These are phyloP conservation scores for Sechiopsis laciniata DNA, from an alignment of 306 rosid genomes.

Conservation along the genomic window DNA sequence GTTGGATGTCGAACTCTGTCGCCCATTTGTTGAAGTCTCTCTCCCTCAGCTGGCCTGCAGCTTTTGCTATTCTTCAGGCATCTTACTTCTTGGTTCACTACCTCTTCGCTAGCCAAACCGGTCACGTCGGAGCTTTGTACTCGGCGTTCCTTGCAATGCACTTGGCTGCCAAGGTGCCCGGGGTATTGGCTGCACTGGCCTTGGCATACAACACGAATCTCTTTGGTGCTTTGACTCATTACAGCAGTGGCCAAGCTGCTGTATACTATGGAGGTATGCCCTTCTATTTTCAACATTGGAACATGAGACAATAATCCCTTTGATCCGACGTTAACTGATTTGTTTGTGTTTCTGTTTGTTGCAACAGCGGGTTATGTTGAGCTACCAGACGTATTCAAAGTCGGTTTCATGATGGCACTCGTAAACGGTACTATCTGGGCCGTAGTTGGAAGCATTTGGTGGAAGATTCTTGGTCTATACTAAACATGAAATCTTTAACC, in stretches of 20 bases:
- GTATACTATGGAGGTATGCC: slow-evolving; percentile 91
- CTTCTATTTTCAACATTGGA: background rate
- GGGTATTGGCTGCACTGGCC: slow-evolving; percentile 65
- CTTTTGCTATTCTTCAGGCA: slow-evolving; percentile 74
- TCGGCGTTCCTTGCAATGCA: slow-evolving; percentile 94
- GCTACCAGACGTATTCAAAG: slow-evolving; percentile 70
- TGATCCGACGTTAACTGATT: background rate
- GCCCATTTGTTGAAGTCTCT: slow-evolving; percentile 49
- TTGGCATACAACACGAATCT: slow-evolving; percentile 84
- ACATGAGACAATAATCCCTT: background rate
- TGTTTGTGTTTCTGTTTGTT: slow-evolving; percentile 1
- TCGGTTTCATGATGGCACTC: slow-evolving; percentile 66
- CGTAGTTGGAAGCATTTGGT: slow-evolving; percentile 71
- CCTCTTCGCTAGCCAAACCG: slow-evolving; percentile 96
- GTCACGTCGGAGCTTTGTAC: slow-evolving; percentile 88
- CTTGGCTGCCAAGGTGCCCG: slow-evolving; percentile 89
- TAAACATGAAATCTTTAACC: slow-evolving; percentile 29
- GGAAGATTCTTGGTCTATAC: slow-evolving; percentile 85
- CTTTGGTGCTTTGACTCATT: slow-evolving; percentile 87
- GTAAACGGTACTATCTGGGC: slow-evolving; percentile 74
- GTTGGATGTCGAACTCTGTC: slow-evolving; percentile 77
- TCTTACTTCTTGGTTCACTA: slow-evolving; percentile 86
- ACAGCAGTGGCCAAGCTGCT: slow-evolving; percentile 96
- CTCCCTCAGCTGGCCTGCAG: slow-evolving; percentile 80
- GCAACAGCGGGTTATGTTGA: slow-evolving; percentile 84